These are phyloP conservation scores for Akanthomyces lecanii DNA, from an alignment of 2,329 filamentous ascomycete species.

Conservation along the genomic window DNA sequence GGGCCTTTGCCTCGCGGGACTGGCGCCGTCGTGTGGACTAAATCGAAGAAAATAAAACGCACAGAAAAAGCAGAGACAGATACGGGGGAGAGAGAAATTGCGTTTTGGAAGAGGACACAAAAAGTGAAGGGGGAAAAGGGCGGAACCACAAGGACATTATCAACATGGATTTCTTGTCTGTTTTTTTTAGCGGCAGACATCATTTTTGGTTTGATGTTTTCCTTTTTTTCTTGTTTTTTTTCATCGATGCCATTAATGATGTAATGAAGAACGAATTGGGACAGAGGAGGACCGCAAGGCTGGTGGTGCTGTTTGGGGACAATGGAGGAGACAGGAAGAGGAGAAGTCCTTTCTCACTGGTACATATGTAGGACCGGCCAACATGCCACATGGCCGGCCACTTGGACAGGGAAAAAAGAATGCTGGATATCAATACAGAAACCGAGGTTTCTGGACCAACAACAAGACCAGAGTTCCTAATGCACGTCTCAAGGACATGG, in stretches of 20 bases:
- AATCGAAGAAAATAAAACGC: background rate
- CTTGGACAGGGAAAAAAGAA: too few species aligned
- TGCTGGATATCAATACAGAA: too few species aligned
- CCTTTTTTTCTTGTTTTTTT: background rate
- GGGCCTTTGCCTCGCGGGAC: conserved; percentile 15
- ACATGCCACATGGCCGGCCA: too few species aligned
- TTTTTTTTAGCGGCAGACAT: conserved; percentile 7
- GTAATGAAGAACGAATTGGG: conserved; percentile 10
- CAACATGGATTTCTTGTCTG: background rate
- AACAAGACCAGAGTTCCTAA: too few species aligned
- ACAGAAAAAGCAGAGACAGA: too few species aligned
- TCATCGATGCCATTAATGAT: conserved; percentile 7
- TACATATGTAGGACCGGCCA: too few species aligned
- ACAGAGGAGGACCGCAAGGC: background rate
- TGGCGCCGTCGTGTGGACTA: conserved; percentile 17
- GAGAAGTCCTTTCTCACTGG: too few species aligned
- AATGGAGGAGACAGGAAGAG: too few species aligned
- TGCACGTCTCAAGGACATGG: too few species aligned
- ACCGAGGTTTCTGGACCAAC: too few species aligned
- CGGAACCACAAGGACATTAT: background rate
- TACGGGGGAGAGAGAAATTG: background rate
- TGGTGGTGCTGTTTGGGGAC: background rate
- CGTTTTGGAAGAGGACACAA: background rate
- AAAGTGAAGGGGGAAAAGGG: background rate
- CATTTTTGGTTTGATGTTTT: background rate